Base-by-base conservation (phyloP, 1,284 basidiomycete species). In the Ceratorhiza oryzae-sativae region DNA sequence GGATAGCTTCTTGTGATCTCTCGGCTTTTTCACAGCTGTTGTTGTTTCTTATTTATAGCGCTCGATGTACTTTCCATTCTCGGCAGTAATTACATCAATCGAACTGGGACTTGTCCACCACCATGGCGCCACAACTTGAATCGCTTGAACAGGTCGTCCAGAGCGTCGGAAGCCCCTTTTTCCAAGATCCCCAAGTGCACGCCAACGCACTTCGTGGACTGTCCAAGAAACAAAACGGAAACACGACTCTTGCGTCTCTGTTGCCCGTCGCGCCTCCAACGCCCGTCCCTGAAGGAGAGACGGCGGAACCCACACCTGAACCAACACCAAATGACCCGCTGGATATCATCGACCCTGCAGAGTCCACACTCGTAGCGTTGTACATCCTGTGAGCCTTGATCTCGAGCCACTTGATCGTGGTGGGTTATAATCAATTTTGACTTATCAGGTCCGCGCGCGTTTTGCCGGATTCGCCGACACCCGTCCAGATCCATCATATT, bases 311-410 rank as follows among this genome's bases (percentile, higher is more conserved):
- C n/a, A 6, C 55, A 5, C 67, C 67, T 23, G 55, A 41, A 5
- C 55, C 67, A 39, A 13, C 62, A 49, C 39, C 46, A 15, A 70
- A 73, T 36, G 90, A 92, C 77, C 90, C 90, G 4, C 77, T 92
- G 65, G 74, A 79, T 1, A 76, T 88, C 12, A 79, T 93, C 51
- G 84, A 90, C 74, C 78, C 86, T 25, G 79, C 81, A 39, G 77
- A 77, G 45, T 85, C 90, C 77, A 89, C 90, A 0, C 77, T 92
- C 4, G 90, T 87, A 0, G 84, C 86, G 49, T 79, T 93, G 39
- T 89, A 87, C 76, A 88, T 93, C 48, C 78, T 93, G 91, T 92
- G 76, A 80, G 89, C 83, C n/a, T 18, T 23, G 30, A 25, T 4
- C 27, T 9, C n/a, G 6, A 67, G 49, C 62, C 62, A 67, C 62